Evolutionary conservation across 306 rosid species (phyloP).

Genomic region (Cucumis sativus): DNA sequence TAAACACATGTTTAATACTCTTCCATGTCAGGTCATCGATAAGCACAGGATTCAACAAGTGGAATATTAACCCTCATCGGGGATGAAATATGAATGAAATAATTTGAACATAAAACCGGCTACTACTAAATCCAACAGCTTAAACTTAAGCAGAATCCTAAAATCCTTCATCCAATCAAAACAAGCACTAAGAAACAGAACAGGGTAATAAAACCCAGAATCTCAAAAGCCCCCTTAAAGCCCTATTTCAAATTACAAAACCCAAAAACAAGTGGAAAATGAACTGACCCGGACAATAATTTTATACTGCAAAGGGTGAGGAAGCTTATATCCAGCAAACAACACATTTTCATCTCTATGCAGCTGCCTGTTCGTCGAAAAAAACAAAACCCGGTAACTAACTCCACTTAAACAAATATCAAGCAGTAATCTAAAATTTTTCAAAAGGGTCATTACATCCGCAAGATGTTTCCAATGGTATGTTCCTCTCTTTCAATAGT

Average conservation of each 20-base stretch:
- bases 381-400: background rate
- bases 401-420: background rate
- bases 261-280: background rate
- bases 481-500: slow-evolving; percentile 94
- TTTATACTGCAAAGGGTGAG: slow-evolving; percentile 93
- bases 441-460: slow-evolving; percentile 41
- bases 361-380: slow-evolving; percentile 45
- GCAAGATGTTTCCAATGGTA: slow-evolving; percentile 78
- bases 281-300: slow-evolving; percentile 67
- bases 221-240: background rate
- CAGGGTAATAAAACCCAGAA: background rate
- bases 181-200: background rate
- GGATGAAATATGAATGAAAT: background rate
- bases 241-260: background rate
- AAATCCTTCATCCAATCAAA: background rate
- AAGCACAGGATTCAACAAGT: background rate
- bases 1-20: background rate
- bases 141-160: background rate
- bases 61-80: background rate
- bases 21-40: background rate
- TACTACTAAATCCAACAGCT: background rate
- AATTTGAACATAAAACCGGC: background rate
- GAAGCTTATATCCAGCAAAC: slow-evolving; percentile 96
- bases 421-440: background rate
- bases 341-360: slow-evolving; percentile 75